phyloP scores from a whole-genome alignment of 1,284 basidiomycete species.

The Somion occarium region DNA sequence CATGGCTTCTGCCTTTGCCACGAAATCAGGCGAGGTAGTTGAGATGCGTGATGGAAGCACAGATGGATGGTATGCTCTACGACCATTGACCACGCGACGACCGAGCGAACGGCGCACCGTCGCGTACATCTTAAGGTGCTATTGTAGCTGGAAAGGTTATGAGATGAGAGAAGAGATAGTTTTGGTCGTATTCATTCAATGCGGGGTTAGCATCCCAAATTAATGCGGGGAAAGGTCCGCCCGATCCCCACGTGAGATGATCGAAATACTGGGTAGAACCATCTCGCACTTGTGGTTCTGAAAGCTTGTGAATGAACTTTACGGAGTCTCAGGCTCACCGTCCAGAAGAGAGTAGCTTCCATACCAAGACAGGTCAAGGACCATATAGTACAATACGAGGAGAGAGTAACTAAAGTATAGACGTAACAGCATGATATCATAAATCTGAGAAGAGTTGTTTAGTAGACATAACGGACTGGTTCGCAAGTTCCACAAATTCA shows the following conservation, averaged over 20 bases:
- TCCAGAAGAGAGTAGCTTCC: too few relatives aligned
- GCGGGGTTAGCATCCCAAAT: not conserved
- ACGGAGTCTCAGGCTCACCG: too few relatives aligned
- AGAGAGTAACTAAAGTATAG: not conserved
- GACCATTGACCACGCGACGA: slow-evolving; percentile 2
- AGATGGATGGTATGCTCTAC: slow-evolving; percentile 54
- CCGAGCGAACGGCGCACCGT: slow-evolving; percentile 9
- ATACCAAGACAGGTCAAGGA: too few relatives aligned
- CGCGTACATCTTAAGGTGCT: slow-evolving; percentile 2
- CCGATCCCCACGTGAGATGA: not conserved
- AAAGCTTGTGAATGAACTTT: too few relatives aligned
- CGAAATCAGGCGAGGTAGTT: slow-evolving; percentile 65
- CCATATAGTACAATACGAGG: not conserved
- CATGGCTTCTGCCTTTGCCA: slow-evolving; percentile 62
- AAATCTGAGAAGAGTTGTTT: not conserved
- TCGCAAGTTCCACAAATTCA: not conserved
- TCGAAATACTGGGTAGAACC: too few relatives aligned
- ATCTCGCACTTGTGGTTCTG: too few relatives aligned
- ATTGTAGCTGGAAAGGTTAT: not conserved
- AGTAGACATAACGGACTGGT: slow-evolving; percentile 11
- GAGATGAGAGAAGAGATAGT: not conserved
- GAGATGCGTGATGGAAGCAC: slow-evolving; percentile 71
- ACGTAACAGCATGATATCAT: not conserved
- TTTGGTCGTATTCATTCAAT: too few relatives aligned
- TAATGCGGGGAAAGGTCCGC: slow-evolving; percentile 2